Base-by-base conservation (phyloP, 306 rosid genomes). In the Amphicarpaea edgeworthii region DNA sequence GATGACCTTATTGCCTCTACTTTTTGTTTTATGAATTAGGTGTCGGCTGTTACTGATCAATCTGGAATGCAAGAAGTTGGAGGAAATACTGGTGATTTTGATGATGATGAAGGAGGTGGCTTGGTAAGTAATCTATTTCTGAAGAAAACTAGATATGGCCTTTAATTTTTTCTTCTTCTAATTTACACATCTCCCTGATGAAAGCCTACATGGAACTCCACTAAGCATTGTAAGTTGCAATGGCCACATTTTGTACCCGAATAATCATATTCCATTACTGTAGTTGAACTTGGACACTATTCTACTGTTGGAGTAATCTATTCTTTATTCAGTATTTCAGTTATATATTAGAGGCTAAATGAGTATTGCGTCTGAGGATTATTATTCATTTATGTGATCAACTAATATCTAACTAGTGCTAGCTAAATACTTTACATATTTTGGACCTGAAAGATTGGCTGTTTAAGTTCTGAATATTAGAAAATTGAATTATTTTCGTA, bases 91-190 rank as follows among this genome's bases (percentile, higher is more conserved):
- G 96, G 88, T 79, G 99, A 95, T 87, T 86, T 95, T 77, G 99
- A 95, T 70, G 98, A 95, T 23, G 98, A 92, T 20, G 99, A 90
- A 63, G 97, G 93, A 8, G 96, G 91, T 58, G 92, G 97, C 85
- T 77, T 92, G 97, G 98, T 93, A 49, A 88, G 87, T 82, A 75
- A 77, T 80, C 42, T 71, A 46, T 72, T 72, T 42, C 55, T 68
- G 38, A 20, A n/a, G 34, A 28, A 28, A 51, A 60, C 42, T 81
- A 47, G 51, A 20, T 34, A 50, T n/a, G 16, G 37, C 61, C 16
- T n/a, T n/a, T n/a, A n/a, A n/a, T n/a, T n/a, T n/a, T n/a, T n/a
- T n/a, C n/a, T n/a, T n/a, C n/a, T n/a, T n/a, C n/a, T n/a, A n/a
- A n/a, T n/a, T n/a, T n/a, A n/a, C 16, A 14, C 6, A 32, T 37